phyloP scores from a whole-genome alignment of 108 stramenopile genomes.

The Skeletonema marinoi region DNA sequence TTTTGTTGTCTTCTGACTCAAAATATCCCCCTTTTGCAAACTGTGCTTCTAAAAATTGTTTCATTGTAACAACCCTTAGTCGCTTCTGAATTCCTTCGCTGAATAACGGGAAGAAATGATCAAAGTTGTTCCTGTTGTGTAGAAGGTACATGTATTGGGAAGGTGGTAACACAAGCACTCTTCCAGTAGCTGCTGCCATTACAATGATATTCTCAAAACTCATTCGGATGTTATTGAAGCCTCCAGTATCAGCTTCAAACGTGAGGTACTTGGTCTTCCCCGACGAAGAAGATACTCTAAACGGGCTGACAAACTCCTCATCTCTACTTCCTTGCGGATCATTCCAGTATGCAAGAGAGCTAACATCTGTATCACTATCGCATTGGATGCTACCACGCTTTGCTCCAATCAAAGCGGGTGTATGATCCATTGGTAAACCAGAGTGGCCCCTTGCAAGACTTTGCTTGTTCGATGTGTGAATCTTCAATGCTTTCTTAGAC shows the following conservation, averaged over 20 bases:
- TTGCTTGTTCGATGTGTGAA: neutral
- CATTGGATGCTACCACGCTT: constrained; percentile 68
- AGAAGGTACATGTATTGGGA: constrained; percentile 76
- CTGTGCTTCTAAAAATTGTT: constrained; percentile 66
- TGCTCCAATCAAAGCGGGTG: constrained; percentile 80
- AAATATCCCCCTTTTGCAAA: constrained; percentile 38
- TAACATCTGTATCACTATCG: constrained; percentile 46
- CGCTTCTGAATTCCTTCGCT: constrained; percentile 58
- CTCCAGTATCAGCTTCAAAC: constrained; percentile 72
- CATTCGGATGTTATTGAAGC: constrained; percentile 54
- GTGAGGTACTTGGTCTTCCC: constrained; percentile 61
- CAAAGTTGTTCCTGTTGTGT: constrained; percentile 60
- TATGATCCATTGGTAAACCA: constrained; percentile 74
- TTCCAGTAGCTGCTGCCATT: constrained; percentile 81
- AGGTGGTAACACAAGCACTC: constrained; percentile 91
- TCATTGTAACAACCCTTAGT: constrained; percentile 63
- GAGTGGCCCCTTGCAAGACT: constrained; percentile 68
- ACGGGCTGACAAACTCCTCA: constrained; percentile 66
- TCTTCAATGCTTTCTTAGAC: constrained; percentile 8
- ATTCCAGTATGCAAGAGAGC: constrained; percentile 83
- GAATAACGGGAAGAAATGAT: constrained; percentile 81
- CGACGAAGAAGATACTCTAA: constrained; percentile 24
- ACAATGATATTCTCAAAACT: constrained; percentile 88
- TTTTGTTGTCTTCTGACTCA: constrained; percentile 9
- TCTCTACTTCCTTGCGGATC: constrained; percentile 73